A percentile compares a stretch with the other conserved stretches of the same genome.
These are phyloP conservation scores for Arachnopeziza araneosa DNA, from an alignment of 2,329 filamentous ascomycete species.

Conservation along the genomic window DNA sequence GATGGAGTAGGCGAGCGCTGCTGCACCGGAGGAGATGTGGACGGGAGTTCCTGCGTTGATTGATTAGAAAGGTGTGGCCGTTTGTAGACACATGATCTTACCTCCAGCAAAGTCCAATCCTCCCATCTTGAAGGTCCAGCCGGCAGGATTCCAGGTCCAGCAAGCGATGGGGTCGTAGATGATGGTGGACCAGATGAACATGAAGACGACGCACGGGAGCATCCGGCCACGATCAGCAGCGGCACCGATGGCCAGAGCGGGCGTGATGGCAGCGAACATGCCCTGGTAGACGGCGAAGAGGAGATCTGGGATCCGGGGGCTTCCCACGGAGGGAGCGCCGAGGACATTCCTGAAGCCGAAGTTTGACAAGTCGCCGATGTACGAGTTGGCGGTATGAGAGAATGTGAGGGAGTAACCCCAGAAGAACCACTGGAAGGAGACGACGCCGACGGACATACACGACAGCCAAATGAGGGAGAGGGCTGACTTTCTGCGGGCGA, in stretches of 20 bases:
- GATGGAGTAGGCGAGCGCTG: conserved; percentile 83
- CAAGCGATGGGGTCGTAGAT: conserved; percentile 92
- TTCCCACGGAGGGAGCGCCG: conserved; percentile 69
- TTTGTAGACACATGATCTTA: neutral
- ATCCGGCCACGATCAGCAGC: conserved; percentile 67
- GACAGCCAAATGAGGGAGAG: conserved; percentile 88
- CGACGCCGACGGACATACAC: conserved; percentile 77
- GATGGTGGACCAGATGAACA: conserved; percentile 86
- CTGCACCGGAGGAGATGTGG: conserved; percentile 77
- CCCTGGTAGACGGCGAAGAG: conserved; percentile 82
- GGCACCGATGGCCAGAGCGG: conserved; percentile 78
- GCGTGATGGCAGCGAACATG: conserved; percentile 83
- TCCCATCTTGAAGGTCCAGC: conserved; percentile 76
- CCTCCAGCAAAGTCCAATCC: conserved; percentile 78
- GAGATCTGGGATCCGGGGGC: conserved; percentile 69
- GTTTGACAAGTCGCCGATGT: conserved; percentile 73
- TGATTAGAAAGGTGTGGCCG: neutral
- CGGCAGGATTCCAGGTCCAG: conserved; percentile 86
- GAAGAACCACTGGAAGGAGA: conserved; percentile 84
- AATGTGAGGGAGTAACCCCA: conserved; percentile 32
- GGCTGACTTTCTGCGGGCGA: conserved; percentile 83
- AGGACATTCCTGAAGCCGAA: conserved; percentile 75
- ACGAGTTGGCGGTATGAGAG: conserved; percentile 56
- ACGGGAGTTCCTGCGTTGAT: conserved; percentile 64
- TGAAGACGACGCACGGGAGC: conserved; percentile 73